Evolutionary conservation across 1,284 basidiomycete species (phyloP).

Genomic region (Malassezia dermatis): DNA sequence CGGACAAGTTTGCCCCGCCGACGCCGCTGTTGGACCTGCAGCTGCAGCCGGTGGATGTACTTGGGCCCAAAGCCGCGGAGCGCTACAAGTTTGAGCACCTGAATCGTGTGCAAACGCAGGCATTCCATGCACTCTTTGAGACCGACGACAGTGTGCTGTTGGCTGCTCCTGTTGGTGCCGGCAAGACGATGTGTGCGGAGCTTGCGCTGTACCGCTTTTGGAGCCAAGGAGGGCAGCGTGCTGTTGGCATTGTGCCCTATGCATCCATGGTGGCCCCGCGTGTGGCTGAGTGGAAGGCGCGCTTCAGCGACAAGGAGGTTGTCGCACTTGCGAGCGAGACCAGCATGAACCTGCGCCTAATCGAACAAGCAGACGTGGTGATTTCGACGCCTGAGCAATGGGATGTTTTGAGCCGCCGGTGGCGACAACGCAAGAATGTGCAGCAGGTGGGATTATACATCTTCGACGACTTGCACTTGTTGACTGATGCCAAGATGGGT

Average conservation of each 20-base stretch:
- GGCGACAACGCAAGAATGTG: slow-evolving; percentile 94
- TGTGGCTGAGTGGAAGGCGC: slow-evolving; percentile 75
- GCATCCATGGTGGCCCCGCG: slow-evolving; percentile 91
- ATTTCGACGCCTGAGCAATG: slow-evolving; percentile 83
- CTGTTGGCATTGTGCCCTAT: slow-evolving; percentile 90
- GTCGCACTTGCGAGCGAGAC: slow-evolving; percentile 87
- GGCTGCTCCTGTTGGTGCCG: slow-evolving; percentile 88
- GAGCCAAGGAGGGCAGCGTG: slow-evolving; percentile 73
- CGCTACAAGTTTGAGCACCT: slow-evolving; percentile 72
- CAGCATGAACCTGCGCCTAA: slow-evolving; percentile 76
- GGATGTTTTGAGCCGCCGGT: slow-evolving; percentile 90
- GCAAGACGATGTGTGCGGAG: slow-evolving; percentile 94
- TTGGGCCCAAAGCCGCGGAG: slow-evolving; percentile 83
- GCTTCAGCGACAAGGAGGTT: slow-evolving; percentile 88
- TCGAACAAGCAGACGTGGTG: slow-evolving; percentile 67
- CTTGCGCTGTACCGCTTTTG: slow-evolving; percentile 84
- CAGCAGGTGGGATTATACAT: slow-evolving; percentile 85
- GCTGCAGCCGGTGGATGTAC: slow-evolving; percentile 71
- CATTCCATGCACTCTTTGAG: slow-evolving; percentile 93
- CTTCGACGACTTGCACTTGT: slow-evolving; percentile 86
- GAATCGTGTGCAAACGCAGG: slow-evolving; percentile 98
- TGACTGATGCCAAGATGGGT: slow-evolving; percentile 75
- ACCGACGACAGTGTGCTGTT: slow-evolving; percentile 93
- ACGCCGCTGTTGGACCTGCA: slow-evolving; percentile 90
- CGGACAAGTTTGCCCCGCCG: slow-evolving; percentile 87